Evolutionary conservation across 805 yeast genomes (phyloP), one percentile per base, ranked within the genome.

Genomic region (Kluyveromyces lactis): DNA sequence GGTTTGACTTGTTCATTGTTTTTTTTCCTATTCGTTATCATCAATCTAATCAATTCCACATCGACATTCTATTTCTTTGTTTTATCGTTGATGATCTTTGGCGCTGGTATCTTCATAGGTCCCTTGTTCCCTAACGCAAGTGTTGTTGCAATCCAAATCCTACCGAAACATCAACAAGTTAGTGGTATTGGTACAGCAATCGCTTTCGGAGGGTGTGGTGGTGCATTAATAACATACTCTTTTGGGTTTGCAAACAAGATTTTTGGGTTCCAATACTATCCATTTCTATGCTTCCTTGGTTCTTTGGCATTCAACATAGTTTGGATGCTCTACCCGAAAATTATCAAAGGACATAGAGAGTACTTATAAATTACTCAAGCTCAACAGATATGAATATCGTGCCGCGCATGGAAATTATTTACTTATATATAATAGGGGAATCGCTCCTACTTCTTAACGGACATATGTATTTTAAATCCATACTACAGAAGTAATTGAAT

Each of bases 131-230:
- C 94, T 1, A 78, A 89, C 5, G 74, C 83, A 0, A 76, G 82
- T 37, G 73, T 81, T 11, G 72, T 80, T 8, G 69, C 86, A 1
- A 58, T 82, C 33, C 75, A 77, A 40, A 63, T 77, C 2, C 56
- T 86, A 31, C 95, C 95, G 0, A 58, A 63, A 19, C 68, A 67
- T 30, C 61, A 72, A 38, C 82, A 81, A 39, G 73, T 82, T 8
- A 60, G 75, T 13, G 89, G 86, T 1, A 70, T 86, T 7, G 89
- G 95, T 0, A 66, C 82, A 39, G 75, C 81, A 16, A 78, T 87
- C 41, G 87, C 92, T 0, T 55, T 84, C 43, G 95, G 94, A 5
- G 89, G 92, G 3, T 75, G 80, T 12, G 95, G 95, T 1, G 83
- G 82, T n/a, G 90, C 94, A 0, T 68, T 75, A 0, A 45, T 84